These are phyloP conservation scores for Jacaranda copaia DNA, from an alignment of 257 asterid genomes.

Conservation along the genomic window DNA sequence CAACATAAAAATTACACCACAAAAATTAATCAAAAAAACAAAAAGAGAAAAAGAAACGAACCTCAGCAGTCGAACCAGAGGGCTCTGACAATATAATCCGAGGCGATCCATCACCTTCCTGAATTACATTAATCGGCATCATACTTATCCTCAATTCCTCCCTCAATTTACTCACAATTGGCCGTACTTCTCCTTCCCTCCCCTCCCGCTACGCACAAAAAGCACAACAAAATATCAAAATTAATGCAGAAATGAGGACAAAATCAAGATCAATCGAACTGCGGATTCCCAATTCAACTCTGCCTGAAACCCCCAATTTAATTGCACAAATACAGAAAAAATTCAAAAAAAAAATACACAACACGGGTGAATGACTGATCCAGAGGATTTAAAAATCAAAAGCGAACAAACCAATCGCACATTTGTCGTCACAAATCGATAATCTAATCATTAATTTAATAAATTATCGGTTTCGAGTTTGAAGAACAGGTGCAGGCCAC, in stretches of 20 bases:
- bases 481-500: constrained; percentile 44
- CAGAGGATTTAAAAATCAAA: constrained; percentile 20
- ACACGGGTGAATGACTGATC: constrained; percentile 21
- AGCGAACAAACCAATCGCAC: constrained; percentile 44
- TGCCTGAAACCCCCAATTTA: constrained; percentile 36
- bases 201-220: constrained; percentile 44
- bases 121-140: constrained; percentile 59
- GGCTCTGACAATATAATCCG: constrained; percentile 72
- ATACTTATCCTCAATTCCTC: constrained; percentile 44
- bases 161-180: constrained; percentile 40
- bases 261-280: constrained; percentile 22
- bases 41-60: constrained; percentile 9
- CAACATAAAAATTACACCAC: constrained; percentile 5
- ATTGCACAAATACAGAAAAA: neutral
- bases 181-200: constrained; percentile 40
- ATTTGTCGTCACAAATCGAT: constrained; percentile 36
- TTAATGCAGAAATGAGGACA: constrained; percentile 24
- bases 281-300: constrained; percentile 5
- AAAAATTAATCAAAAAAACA: neutral
- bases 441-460: constrained; percentile 32
- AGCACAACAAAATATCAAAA: constrained; percentile 26
- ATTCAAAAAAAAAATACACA: constrained; percentile 26
- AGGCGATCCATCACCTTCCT: constrained; percentile 67
- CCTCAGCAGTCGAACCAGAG: constrained; percentile 84
- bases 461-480: constrained; percentile 41